Conservation (phyloP, 148 eudicot species). For the Chenopodium formosanum region DNA sequence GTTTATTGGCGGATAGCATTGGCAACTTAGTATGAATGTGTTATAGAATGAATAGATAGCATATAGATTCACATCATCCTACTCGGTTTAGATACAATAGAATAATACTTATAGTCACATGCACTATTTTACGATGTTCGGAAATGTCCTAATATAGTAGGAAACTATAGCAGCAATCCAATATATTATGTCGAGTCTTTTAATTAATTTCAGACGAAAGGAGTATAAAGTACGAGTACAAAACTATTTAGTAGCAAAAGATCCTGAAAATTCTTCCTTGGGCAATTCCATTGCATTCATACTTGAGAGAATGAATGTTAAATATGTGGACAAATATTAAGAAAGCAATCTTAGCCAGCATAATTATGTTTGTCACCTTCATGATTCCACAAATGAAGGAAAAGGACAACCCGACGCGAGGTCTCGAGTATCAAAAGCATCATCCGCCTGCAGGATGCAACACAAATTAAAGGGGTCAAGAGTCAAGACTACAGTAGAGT, state of each 20-base stretch:
- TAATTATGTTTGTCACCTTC: background rate
- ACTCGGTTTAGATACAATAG: too few species aligned
- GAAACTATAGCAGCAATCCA: too few species aligned
- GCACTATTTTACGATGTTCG: too few species aligned
- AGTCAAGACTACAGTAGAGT: background rate
- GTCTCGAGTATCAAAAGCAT: background rate
- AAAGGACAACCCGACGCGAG: background rate
- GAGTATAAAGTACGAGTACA: too few species aligned
- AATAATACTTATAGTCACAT: too few species aligned
- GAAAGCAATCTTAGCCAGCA: background rate
- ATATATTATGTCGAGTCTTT: too few species aligned
- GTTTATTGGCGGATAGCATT: background rate
- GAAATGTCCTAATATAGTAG: too few species aligned
- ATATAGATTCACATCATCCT: background rate
- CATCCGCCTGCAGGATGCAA: background rate
- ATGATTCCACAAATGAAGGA: background rate
- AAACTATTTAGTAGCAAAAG: too few species aligned
- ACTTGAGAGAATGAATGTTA: too few species aligned
- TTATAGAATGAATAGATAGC: background rate
- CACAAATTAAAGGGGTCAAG: too few species aligned
- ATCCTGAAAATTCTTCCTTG: background rate
- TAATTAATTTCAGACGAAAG: too few species aligned
- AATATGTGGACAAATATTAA: background rate
- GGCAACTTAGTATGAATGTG: constrained; percentile 1
- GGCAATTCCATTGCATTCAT: background rate